A percentile compares a stretch with the other conserved stretches of the same genome.
Evolutionary conservation across 177 flowering plant genomes (phyloP).

Genomic region (Vitis hybrid): DNA sequence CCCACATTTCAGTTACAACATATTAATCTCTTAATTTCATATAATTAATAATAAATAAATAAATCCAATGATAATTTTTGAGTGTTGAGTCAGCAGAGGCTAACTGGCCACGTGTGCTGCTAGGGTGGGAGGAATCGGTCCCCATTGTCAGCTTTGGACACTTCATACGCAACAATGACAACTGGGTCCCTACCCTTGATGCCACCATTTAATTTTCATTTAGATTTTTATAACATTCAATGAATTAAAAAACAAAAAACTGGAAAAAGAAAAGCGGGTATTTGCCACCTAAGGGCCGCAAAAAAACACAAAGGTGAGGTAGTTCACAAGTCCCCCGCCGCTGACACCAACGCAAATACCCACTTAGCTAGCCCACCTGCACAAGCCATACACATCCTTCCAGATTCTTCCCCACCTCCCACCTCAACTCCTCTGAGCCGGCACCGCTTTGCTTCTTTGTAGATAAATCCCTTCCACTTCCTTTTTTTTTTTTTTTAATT

Average conservation of each 20-base stretch:
- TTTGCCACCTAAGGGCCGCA: too few species aligned
- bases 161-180: constrained; percentile 30
- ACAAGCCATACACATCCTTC: not conserved
- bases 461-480: too few species aligned
- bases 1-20: not conserved
- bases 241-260: not conserved
- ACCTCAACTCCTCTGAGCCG: not conserved
- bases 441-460: not conserved
- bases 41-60: not conserved
- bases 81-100: not conserved
- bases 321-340: constrained; percentile 22
- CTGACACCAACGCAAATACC: constrained; percentile 14
- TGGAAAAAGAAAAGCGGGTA: not conserved
- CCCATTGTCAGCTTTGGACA: constrained; percentile 25
- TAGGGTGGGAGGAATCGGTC: constrained; percentile 26
- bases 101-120: constrained; percentile 33
- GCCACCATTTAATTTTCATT: not conserved
- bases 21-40: not conserved
- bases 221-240: not conserved
- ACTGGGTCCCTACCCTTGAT: constrained; percentile 20
- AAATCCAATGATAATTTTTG: not conserved
- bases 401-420: constrained; percentile 11
- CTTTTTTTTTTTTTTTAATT: not conserved
- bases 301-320: not conserved
- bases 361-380: not conserved